Evolutionary conservation across 2,329 filamentous ascomycete genomes (phyloP).

Genomic region (Diaporthe aspalathi): DNA sequence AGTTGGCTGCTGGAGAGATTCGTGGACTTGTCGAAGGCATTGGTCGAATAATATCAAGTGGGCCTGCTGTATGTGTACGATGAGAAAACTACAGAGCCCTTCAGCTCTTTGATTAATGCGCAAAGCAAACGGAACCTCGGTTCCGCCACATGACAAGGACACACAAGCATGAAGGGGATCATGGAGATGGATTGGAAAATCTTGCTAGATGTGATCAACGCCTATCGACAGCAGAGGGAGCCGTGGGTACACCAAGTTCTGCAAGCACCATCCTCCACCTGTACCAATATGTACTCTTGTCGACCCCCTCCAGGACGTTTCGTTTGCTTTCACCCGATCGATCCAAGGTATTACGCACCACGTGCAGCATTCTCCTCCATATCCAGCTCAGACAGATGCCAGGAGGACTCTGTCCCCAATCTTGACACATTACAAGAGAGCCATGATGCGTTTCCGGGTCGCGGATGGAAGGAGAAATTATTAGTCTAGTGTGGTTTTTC

Average conservation of each 20-base stretch:
- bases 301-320: conserved; percentile 14
- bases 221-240: conserved; percentile 5
- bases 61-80: neutral
- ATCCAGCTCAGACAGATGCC: conserved; percentile 27
- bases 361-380: conserved; percentile 10
- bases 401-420: conserved; percentile 13
- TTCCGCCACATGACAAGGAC: neutral
- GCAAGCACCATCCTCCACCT: neutral
- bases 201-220: conserved; percentile 30
- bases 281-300: neutral
- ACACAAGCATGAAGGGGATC: conserved; percentile 4
- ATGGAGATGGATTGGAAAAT: conserved; percentile 30
- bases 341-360: conserved; percentile 29
- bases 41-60: neutral
- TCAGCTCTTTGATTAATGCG: neutral
- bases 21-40: conserved; percentile 32
- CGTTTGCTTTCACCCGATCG: neutral
- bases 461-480: conserved; percentile 51
- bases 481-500: conserved; percentile 55
- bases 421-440: conserved; percentile 32
- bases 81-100: too few relatives aligned
- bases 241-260: neutral
- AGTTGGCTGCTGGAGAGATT: conserved; percentile 38
- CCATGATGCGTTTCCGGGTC: conserved; percentile 22
- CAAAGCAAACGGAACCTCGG: neutral